Evolutionary conservation across 202 grass and related monocot species (phyloP), one percentile per base, ranked within the genome.

Genomic region (Digitaria exilis): DNA sequence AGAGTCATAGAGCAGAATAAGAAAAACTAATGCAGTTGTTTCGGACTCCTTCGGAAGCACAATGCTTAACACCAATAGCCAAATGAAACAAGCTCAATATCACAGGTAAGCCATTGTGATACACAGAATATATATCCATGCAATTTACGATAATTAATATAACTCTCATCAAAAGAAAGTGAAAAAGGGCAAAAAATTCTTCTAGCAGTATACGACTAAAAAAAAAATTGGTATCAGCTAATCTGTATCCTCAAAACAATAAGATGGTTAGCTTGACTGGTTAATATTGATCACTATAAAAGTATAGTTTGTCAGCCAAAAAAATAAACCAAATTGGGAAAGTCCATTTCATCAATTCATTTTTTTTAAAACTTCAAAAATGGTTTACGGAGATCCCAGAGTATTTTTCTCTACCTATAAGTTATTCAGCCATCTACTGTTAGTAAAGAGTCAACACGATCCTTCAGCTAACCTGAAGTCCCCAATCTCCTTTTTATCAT

Each of bases 311-410:
- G 4, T 37, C 48, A 69, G 22, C 9, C 24, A 80, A 71, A 71
- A 71, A 49, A 35, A 7, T 26, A 30, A 51, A 64, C 4, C 52
- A 78, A 49, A 22, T 1, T 28, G 7, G 24, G 37, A 24, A 43
- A 77, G 22, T 4, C 13, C 57, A 75, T 44, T 86, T 39, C 84
- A 75, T 22, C 39, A 59, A 43, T 86, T 86, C 39, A 81, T 49
- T 22, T 85, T 3, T 48, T 78, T 59, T 46, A 66, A 31, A 31
- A 76, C 32, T 67, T 67, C 4, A 17, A 62, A 35, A 62, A 57
- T 19, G 31, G 31, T 41, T 39, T 13, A 52, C 79, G 46, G 43
- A 80, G 22, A 39, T 13, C 30, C 51, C 73, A 7, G 63, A 25
- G 74, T 52, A 82, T 29, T 41, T 51, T 82, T 76, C 34, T 43